Conservation (phyloP, 148 eudicot species). For the Gaultheria prostrata region DNA sequence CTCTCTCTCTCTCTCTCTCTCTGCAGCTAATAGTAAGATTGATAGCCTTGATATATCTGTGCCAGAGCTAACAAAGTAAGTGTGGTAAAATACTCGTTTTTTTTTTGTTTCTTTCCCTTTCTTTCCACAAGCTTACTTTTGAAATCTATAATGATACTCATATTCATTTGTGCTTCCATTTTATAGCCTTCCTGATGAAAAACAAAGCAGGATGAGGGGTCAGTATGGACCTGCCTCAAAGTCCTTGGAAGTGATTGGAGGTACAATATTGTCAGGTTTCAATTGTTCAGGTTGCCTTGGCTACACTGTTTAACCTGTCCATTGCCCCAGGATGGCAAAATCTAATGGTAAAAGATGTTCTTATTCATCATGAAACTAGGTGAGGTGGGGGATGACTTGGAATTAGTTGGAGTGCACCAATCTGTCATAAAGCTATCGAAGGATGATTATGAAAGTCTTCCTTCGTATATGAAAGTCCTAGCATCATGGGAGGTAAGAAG, state of each 20-base stretch:
- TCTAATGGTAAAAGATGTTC: constrained; percentile 2
- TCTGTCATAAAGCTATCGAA: constrained; percentile 40
- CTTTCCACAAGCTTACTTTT: not conserved
- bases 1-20: not conserved
- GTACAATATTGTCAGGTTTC: constrained; percentile 19
- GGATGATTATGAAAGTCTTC: constrained; percentile 77
- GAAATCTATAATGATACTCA: not conserved
- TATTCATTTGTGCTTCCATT: constrained; percentile 7
- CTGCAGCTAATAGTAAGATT: constrained; percentile 38
- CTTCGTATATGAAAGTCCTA: constrained; percentile 72
- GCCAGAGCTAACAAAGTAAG: constrained; percentile 33
- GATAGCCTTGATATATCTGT: constrained; percentile 30
- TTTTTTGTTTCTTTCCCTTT: not conserved
- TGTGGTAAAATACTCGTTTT: not conserved
- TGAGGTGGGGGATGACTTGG: constrained; percentile 32
- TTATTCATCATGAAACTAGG: constrained; percentile 24
- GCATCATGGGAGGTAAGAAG: constrained; percentile 82
- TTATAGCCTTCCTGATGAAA: constrained; percentile 7
- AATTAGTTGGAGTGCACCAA: constrained; percentile 35
- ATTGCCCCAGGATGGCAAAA: constrained; percentile 4
- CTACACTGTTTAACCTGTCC: not conserved
- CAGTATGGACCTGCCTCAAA: constrained; percentile 26
- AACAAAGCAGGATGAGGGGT: constrained; percentile 24
- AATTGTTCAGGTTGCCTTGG: not conserved
- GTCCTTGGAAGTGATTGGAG: constrained; percentile 22